A percentile compares a stretch with the other conserved stretches of the same genome.
These are phyloP conservation scores for Paraglomus brasilianum DNA, from an alignment of 192 early-diverging fungal genomes.

Conservation along the genomic window DNA sequence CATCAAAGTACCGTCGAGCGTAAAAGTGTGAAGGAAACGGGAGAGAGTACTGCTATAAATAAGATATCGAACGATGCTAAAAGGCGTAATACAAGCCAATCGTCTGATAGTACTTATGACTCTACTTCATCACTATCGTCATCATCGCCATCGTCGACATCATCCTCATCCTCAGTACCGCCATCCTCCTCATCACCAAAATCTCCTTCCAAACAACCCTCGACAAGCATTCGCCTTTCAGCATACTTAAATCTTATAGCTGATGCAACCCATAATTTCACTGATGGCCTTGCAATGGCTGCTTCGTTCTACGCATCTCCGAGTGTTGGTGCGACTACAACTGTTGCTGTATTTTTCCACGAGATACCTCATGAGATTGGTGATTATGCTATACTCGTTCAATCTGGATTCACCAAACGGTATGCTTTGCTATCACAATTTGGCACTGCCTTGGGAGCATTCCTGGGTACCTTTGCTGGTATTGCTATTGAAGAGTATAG, in stretches of 20 bases:
- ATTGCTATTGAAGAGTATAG: conserved; percentile 73
- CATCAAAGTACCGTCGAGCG: conserved; percentile 28
- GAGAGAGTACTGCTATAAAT: conserved; percentile 34
- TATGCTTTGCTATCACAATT: conserved; percentile 78
- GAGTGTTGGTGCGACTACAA: conserved; percentile 78
- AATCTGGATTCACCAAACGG: conserved; percentile 73
- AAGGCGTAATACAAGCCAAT: neutral
- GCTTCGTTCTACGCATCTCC: conserved; percentile 82
- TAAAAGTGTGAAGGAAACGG: conserved; percentile 4
- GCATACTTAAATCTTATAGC: conserved; percentile 84
- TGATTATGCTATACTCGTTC: conserved; percentile 85
- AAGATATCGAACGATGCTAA: conserved; percentile 37
- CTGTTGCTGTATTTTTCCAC: conserved; percentile 84
- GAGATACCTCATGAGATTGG: conserved; percentile 89
- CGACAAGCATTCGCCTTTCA: conserved; percentile 59
- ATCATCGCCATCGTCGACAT: conserved; percentile 26
- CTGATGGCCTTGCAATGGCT: conserved; percentile 82
- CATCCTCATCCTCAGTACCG: conserved; percentile 13
- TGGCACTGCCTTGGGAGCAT: conserved; percentile 77
- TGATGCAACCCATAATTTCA: conserved; percentile 82
- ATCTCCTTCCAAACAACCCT: conserved; percentile 36
- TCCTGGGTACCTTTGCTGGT: conserved; percentile 74
- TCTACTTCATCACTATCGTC: conserved; percentile 8
- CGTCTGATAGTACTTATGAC: conserved; percentile 37
- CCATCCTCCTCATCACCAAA: conserved; percentile 8